Conservation (phyloP, 768 basidiomycete genomes). For the Trametes cubensis region DNA sequence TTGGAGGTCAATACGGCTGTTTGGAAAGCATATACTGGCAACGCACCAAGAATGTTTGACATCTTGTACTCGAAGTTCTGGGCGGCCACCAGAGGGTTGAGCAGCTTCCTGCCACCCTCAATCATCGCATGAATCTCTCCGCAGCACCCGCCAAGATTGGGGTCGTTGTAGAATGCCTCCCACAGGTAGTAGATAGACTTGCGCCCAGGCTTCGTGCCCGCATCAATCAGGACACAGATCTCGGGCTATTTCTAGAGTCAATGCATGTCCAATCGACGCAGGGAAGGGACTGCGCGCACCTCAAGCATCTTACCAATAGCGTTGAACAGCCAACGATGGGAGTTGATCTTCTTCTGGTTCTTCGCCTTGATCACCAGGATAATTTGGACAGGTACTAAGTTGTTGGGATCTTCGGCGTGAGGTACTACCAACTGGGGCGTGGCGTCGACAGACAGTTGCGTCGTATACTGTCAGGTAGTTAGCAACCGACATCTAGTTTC, state of each 20-base stretch:
- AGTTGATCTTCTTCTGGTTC: slow-evolving; percentile 96
- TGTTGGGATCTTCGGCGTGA: slow-evolving; percentile 86
- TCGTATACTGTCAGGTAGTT: slow-evolving; percentile 75
- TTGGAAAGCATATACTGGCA: background rate
- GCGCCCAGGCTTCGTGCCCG: slow-evolving; percentile 95
- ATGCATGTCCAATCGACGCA: background rate
- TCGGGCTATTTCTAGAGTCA: slow-evolving; percentile 62
- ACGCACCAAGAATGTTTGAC: slow-evolving; percentile 88
- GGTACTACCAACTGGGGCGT: slow-evolving; percentile 91
- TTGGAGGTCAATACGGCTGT: background rate
- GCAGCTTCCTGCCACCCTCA: slow-evolving; percentile 84
- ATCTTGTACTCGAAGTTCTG: slow-evolving; percentile 99
- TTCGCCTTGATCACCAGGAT: slow-evolving; percentile 91
- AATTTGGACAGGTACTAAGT: slow-evolving; percentile 90
- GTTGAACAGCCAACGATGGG: slow-evolving; percentile 95
- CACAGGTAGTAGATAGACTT: slow-evolving; percentile 95
- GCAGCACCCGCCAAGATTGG: slow-evolving; percentile 83
- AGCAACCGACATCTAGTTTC: background rate
- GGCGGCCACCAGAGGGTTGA: slow-evolving; percentile 91
- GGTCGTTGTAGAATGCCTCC: slow-evolving; percentile 87
- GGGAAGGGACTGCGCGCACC: slow-evolving; percentile 41
- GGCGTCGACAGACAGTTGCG: slow-evolving; percentile 90
- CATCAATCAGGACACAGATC: slow-evolving; percentile 89
- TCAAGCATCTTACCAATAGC: slow-evolving; percentile 83
- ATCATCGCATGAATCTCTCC: slow-evolving; percentile 98